These are phyloP conservation scores for Nakataea oryzae DNA, from an alignment of 2,329 filamentous ascomycete genomes.

Conservation along the genomic window DNA sequence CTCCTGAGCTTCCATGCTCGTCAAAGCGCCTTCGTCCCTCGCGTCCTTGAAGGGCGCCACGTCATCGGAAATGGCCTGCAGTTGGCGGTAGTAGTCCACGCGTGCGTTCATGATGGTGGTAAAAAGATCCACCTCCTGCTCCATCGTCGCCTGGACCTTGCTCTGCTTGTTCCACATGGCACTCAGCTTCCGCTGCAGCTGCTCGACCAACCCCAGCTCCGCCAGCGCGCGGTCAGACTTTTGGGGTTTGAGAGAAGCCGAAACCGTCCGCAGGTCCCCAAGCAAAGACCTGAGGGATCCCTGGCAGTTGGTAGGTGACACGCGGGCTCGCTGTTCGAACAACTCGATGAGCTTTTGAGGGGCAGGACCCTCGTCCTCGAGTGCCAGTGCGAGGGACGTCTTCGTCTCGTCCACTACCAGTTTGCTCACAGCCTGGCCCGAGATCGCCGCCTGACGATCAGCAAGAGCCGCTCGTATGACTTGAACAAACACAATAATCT, in stretches of 20 bases:
- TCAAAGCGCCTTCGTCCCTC: conserved; percentile 39
- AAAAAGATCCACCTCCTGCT: conserved; percentile 68
- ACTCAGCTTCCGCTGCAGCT: conserved; percentile 47
- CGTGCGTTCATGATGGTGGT: conserved; percentile 73
- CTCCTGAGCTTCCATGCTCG: conserved; percentile 32
- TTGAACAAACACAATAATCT: conserved; percentile 79
- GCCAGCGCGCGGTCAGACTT: conserved; percentile 34
- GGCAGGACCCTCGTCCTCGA: conserved; percentile 55
- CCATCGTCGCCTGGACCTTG: conserved; percentile 36
- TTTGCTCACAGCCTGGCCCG: conserved; percentile 59
- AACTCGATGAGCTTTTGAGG: conserved; percentile 52
- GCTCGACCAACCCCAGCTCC: conserved; percentile 55
- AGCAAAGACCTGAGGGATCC: conserved; percentile 63
- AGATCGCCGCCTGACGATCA: conserved; percentile 67
- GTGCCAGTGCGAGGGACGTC: conserved; percentile 48
- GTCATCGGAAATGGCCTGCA: conserved; percentile 84
- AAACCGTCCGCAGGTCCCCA: conserved; percentile 56
- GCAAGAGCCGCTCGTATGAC: conserved; percentile 64
- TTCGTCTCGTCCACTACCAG: conserved; percentile 66
- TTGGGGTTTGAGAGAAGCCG: conserved; percentile 10
- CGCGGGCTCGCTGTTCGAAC: conserved; percentile 30
- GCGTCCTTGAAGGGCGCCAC: conserved; percentile 65
- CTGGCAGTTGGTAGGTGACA: conserved; percentile 37
- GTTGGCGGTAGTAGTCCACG: conserved; percentile 80
- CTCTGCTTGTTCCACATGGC: conserved; percentile 27